Conservation (phyloP, 169 alveolate species). For the Perkinsus chesapeaki region DNA sequence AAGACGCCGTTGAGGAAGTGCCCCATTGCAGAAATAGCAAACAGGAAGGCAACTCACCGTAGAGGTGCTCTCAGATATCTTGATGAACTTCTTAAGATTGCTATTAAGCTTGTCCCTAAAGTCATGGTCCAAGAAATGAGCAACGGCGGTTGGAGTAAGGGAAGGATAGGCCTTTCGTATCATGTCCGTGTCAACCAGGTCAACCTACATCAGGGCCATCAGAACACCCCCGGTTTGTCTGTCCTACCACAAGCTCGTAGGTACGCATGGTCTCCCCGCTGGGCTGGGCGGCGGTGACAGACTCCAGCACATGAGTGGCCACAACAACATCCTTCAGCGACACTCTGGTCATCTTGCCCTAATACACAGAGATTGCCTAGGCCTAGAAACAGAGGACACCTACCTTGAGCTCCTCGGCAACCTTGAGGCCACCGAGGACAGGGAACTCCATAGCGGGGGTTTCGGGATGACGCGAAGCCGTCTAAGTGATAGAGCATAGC, state of each 20-base stretch:
- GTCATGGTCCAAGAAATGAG: background rate
- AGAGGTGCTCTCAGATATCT: background rate
- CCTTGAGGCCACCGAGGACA: constrained; percentile 22
- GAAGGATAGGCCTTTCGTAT: background rate
- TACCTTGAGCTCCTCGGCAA: constrained; percentile 41
- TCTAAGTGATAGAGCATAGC: background rate
- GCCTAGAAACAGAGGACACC: constrained; percentile 57
- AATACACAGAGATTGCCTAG: background rate
- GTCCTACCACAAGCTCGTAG: background rate
- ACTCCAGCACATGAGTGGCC: background rate
- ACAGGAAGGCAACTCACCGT: background rate
- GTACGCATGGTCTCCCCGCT: background rate
- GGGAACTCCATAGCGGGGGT: constrained; percentile 58
- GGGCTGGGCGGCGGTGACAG: background rate
- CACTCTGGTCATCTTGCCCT: background rate
- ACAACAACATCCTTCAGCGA: background rate
- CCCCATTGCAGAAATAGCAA: background rate
- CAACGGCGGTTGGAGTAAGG: background rate
- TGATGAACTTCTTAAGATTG: background rate
- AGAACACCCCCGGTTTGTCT: too few species aligned
- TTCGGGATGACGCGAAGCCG: background rate
- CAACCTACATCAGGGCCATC: background rate
- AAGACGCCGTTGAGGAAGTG: too few species aligned
- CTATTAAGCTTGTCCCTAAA: background rate
- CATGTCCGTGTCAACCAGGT: background rate